Evolutionary conservation across 106 monocot species (phyloP), one percentile per base, ranked within the genome.

Genomic region (Allium fistulosum): DNA sequence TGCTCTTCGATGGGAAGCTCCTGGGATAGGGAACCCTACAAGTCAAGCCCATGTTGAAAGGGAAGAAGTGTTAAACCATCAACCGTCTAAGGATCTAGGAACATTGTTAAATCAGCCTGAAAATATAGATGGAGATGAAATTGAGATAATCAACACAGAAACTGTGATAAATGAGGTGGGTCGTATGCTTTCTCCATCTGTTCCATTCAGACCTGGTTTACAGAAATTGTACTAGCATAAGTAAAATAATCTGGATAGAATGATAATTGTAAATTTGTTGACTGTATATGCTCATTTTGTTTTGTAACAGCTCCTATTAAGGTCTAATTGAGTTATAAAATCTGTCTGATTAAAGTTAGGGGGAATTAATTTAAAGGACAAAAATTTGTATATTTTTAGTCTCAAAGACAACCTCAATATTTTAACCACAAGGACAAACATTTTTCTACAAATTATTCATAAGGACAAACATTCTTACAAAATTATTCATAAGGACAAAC

Each of bases 121-220:
- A 10, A 77, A 78, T 69, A 86, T 79, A 50, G 26, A 48, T 45
- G 62, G 70, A 16, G 85, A 76, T 59, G 73, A 82, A 58, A 82
- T 94, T 49, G 78, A 87, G 37, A 81, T 94, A 69, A 78, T 82
- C 70, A 57, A 87, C 68, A 94, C 87, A 9, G 82, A 81, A 2
- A 77, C 58, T 49, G 51, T 94, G 47, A 65, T 94, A 17, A 87
- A 82, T 73, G 84, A 94, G 90, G 94, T 90, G 73, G 26, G 52
- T 53, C 13, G 13, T 13, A 53, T 53, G 52, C 52, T 10, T 13
- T 10, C 52, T 10, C 13, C 13, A 9, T 10, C 52, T 53, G 52
- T 10, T 10, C 9, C 52, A 53, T 10, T 13, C 1, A 10, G 10
- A 53, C 10, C 52, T 13, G 52, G 9, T 53, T 13, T 13, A 10